Percentiles rank a stretch among this genome's conserved stretches.
These are phyloP conservation scores for Xerocomellus chrysenteron DNA, from an alignment of 768 basidiomycete species.

Conservation along the genomic window DNA sequence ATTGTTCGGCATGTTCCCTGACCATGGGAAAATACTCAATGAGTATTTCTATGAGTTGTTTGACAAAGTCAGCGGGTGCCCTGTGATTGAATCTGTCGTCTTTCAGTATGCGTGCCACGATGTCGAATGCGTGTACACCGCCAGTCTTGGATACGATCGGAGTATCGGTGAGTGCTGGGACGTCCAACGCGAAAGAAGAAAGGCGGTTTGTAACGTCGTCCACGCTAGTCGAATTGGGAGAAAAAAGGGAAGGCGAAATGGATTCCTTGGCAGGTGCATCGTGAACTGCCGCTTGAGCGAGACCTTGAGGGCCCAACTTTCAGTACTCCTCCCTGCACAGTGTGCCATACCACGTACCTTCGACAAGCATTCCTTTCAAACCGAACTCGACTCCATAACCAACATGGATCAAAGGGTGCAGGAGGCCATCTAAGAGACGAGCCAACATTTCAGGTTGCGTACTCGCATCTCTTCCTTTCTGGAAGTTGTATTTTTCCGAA, in stretches of 20 bases:
- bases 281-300: conserved; percentile 25
- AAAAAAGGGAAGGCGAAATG: conserved; percentile 11
- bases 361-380: conserved; percentile 57
- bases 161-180: background rate
- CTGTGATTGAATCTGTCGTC: conserved; percentile 37
- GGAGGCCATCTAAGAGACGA: conserved; percentile 45
- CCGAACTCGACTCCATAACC: conserved; percentile 66
- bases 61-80: conserved; percentile 17
- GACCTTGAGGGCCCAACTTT: conserved; percentile 14
- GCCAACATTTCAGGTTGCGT: conserved; percentile 52
- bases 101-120: conserved; percentile 51
- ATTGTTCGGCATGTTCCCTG: conserved; percentile 33
- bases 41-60: conserved; percentile 15
- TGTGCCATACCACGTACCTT: conserved; percentile 42
- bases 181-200: conserved; percentile 6
- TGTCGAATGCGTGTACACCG: conserved; percentile 40
- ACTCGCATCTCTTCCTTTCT: conserved; percentile 7
- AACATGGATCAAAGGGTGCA: conserved; percentile 64
- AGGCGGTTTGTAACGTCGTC: conserved; percentile 1
- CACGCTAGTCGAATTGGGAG: background rate
- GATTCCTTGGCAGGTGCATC: conserved; percentile 39
- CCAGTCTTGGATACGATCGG: background rate
- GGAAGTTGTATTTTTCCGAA: conserved; percentile 29
- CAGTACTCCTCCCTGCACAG: background rate
- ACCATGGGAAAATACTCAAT: background rate